These are phyloP conservation scores for Polyporus tsugae DNA, from an alignment of 1,284 basidiomycete genomes.

Conservation along the genomic window DNA sequence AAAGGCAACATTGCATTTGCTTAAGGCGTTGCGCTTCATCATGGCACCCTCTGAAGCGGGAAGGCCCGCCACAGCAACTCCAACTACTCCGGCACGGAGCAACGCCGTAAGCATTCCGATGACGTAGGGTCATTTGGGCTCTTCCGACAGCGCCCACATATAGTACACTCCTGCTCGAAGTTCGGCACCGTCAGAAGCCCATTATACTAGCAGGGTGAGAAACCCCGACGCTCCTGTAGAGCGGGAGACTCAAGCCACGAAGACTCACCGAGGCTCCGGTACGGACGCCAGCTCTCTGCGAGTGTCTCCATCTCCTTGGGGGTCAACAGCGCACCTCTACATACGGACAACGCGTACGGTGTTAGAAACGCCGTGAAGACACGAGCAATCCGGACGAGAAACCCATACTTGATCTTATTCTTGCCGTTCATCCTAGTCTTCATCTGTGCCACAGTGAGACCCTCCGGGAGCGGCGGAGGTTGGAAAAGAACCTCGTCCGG, in stretches of 20 bases:
- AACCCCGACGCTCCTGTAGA: not conserved
- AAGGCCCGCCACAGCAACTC: not conserved
- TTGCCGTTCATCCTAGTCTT: conserved; percentile 77
- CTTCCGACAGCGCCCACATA: conserved; percentile 66
- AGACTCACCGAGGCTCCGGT: conserved; percentile 74
- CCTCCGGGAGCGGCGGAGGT: conserved; percentile 60
- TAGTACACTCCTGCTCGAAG: conserved; percentile 59
- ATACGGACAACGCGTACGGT: conserved; percentile 3
- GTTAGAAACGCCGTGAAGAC: conserved; percentile 10
- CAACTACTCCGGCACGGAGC: not conserved
- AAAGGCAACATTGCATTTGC: conserved; percentile 22
- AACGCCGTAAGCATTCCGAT: not conserved
- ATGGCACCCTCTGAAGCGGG: not conserved
- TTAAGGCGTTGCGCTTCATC: not conserved
- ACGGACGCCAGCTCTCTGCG: conserved; percentile 82
- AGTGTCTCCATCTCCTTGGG: conserved; percentile 86
- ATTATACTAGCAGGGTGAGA: not conserved
- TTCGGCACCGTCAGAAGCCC: conserved; percentile 16
- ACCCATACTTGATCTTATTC: conserved; percentile 82
- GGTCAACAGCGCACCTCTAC: conserved; percentile 79
- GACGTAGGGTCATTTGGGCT: conserved; percentile 34
- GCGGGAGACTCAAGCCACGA: not conserved
- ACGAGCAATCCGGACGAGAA: conserved; percentile 4
- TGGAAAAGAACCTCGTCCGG: conserved; percentile 22
- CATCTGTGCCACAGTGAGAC: conserved; percentile 66